Percentiles rank a stretch among this genome's conserved stretches.
Conservation (phyloP, 2,329 filamentous ascomycete genomes). For the Colletotrichum sp. region DNA sequence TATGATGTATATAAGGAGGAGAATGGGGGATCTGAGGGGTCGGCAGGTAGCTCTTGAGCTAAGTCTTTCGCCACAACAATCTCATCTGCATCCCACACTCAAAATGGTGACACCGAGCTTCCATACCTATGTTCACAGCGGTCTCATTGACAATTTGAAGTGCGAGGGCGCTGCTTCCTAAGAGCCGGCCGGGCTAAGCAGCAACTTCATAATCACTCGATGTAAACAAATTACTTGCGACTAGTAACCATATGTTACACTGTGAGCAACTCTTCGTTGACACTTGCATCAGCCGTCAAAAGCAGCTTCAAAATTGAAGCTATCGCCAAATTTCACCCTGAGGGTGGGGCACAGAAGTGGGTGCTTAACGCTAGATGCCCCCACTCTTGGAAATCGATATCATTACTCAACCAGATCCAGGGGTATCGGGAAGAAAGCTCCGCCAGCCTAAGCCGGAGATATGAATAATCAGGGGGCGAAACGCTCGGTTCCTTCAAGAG, state of each 20-base stretch:
- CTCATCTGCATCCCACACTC: background rate
- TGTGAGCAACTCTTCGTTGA: no score
- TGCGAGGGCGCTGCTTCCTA: no score
- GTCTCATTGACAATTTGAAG: no score
- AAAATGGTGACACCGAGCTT: no score
- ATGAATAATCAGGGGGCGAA: background rate
- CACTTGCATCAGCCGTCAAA: background rate
- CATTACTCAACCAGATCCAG: background rate
- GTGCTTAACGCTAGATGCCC: background rate
- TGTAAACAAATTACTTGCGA: no score
- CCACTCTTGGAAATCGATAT: background rate
- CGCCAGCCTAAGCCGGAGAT: background rate
- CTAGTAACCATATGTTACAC: no score
- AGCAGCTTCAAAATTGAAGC: background rate
- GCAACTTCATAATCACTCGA: no score
- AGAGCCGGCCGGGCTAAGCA: no score
- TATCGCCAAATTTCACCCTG: background rate
- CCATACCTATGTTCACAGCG: no score
- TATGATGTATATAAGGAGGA: constrained; percentile 67
- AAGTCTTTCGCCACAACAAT: background rate
- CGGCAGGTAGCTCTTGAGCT: background rate
- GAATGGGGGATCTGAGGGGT: background rate
- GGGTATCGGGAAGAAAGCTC: background rate
- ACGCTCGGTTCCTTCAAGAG: background rate
- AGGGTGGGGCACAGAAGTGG: background rate